Base-by-base conservation (phyloP, 2,329 filamentous ascomycete species). In the Botryotinia globosa region DNA sequence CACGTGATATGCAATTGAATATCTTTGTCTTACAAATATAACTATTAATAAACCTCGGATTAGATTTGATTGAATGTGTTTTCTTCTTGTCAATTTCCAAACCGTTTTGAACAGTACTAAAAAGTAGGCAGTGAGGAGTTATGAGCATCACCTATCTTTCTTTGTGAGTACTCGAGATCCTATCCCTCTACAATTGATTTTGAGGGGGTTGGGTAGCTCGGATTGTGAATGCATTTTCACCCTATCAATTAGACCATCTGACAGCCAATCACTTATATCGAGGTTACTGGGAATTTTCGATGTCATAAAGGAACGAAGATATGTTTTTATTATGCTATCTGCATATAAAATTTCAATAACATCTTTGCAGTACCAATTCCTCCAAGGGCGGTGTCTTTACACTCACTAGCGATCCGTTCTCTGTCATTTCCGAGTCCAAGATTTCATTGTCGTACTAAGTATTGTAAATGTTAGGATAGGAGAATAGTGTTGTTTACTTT, bases 1-100 rank as follows among this genome's bases (percentile, higher is more conserved):
- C 65, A 68, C 65, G 65, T 68, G 65, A 68, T 8, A 42, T 25
- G 29, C 29, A 34, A 37, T 37, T 25, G 22, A 67, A 68, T 68
- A 29, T n/a, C 45, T 66, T 34, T 56, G 51, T 56, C 51, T 56
- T 16, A 29, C n/a, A 54, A 29, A n/a, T 32, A 32, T 32, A 32
- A 32, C 32, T 32, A 32, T 32, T 32, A 32, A 32, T 32, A 32
- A 32, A 32, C 2, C 51, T 54, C 25, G 25, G 14, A 56, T n/a
- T 54, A 16, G 10, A 22, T 32, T 59, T 59, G 39, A 42, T 42
- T 59, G 29, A 34, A 34, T 34, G 29, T 22, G 29, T 14, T 18
- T 54, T 54, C 6, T 29, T 1, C 14, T 29, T 56, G n/a, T 56
- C n/a, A 29, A 56, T 32, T 56, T 56, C 7, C n/a, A 10, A 29